Evolutionary conservation across 306 rosid genomes (phyloP).

Genomic region (Oemleria cerasiformis): DNA sequence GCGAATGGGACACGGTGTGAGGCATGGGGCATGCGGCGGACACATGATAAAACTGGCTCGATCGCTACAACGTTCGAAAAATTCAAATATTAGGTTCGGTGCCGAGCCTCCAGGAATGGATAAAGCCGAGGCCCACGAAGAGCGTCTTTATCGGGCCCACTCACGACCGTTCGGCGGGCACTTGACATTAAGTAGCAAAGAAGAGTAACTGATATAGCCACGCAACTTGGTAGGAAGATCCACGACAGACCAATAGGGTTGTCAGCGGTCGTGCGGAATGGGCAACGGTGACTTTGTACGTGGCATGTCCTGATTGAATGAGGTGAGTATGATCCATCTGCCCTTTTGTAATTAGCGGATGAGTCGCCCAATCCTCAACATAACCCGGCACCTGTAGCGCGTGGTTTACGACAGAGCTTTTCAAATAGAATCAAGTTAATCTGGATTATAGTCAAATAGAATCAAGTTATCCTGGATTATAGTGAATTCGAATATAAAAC

Average conservation of each 20-base stretch:
- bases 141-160: constrained; percentile 44
- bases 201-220: not conserved
- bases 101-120: constrained; percentile 43
- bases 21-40: not conserved
- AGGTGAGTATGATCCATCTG: not conserved
- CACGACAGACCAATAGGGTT: constrained; percentile 7
- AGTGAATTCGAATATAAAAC: no score
- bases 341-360: not conserved
- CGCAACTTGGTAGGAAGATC: not conserved
- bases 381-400: constrained; percentile 29
- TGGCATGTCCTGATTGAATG: constrained; percentile 7
- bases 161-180: constrained; percentile 14
- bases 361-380: constrained; percentile 8
- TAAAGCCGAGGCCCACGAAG: constrained; percentile 41
- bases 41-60: not conserved
- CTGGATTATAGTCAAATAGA: no score
- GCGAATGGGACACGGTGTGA: not conserved
- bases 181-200: not conserved
- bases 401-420: constrained; percentile 9
- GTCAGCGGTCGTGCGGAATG: not conserved
- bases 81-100: constrained; percentile 51
- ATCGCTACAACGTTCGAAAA: constrained; percentile 58
- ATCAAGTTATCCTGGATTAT: no score
- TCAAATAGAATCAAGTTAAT: no score
- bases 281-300: constrained; percentile 1